Conservation (phyloP, 2,329 filamentous ascomycete species). For the Gaeumannomyces tritici region DNA sequence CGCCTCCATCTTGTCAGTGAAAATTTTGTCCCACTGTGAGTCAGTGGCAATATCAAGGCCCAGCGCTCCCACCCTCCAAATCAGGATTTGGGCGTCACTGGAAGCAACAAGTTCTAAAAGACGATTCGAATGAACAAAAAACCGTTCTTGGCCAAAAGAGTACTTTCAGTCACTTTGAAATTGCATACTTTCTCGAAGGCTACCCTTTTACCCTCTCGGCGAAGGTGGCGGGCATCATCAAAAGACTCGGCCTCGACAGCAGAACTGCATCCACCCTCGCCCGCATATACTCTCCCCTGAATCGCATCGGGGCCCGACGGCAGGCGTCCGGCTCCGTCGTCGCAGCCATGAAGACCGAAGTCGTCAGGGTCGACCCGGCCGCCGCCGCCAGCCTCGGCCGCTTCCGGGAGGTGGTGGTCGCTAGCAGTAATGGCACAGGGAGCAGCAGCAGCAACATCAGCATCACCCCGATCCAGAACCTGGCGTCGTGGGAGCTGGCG, state of each 20-base stretch:
- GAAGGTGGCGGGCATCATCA: not conserved
- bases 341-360: constrained; percentile 12
- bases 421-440: not conserved
- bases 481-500: constrained; percentile 30
- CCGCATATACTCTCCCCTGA: not conserved
- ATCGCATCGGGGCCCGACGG: not conserved
- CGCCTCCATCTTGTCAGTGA: not conserved
- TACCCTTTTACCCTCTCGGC: not conserved
- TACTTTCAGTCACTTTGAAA: not conserved
- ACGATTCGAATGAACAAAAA: not conserved
- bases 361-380: constrained; percentile 10
- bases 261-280: not conserved
- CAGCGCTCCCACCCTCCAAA: not conserved
- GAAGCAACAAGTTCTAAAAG: not conserved
- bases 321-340: not conserved
- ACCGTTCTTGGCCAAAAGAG: no score
- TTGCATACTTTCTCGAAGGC: no score
- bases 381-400: constrained; percentile 9
- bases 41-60: not conserved
- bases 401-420: constrained; percentile 5
- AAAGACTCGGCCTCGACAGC: not conserved
- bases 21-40: not conserved
- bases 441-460: not conserved
- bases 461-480: constrained; percentile 8
- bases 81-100: not conserved